phyloP scores from a whole-genome alignment of 1,284 basidiomycete genomes.

The Rhodofomes roseus region DNA sequence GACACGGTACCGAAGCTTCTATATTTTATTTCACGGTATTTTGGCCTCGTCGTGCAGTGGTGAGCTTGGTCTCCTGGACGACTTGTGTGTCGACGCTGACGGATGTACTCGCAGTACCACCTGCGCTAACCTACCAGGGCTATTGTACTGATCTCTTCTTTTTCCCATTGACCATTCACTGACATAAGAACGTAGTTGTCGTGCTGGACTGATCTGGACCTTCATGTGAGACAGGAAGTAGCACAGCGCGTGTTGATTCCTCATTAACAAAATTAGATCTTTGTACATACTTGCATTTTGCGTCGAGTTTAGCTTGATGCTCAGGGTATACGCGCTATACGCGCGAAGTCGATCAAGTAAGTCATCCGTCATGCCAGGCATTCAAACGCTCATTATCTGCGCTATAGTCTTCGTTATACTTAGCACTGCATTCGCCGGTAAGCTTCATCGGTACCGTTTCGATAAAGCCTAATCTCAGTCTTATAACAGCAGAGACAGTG shows the following conservation, averaged over 20 bases:
- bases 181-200: neutral
- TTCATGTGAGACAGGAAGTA: neutral
- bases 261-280: neutral
- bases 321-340: conserved; percentile 4
- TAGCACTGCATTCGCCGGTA: neutral
- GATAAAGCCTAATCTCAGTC: too few relatives aligned
- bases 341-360: neutral
- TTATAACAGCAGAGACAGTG: neutral
- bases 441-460: neutral
- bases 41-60: neutral
- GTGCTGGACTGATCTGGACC: neutral
- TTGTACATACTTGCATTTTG: neutral
- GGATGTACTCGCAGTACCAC: neutral
- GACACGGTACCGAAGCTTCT: neutral
- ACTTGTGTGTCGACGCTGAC: neutral
- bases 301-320: conserved; percentile 6
- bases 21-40: neutral
- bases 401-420: neutral
- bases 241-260: neutral
- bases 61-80: neutral
- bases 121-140: neutral
- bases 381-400: neutral
- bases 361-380: neutral
- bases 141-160: neutral
- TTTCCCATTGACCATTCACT: neutral